Base-by-base conservation (phyloP, 176 grass and related monocot species). In the Themeda triandra region DNA sequence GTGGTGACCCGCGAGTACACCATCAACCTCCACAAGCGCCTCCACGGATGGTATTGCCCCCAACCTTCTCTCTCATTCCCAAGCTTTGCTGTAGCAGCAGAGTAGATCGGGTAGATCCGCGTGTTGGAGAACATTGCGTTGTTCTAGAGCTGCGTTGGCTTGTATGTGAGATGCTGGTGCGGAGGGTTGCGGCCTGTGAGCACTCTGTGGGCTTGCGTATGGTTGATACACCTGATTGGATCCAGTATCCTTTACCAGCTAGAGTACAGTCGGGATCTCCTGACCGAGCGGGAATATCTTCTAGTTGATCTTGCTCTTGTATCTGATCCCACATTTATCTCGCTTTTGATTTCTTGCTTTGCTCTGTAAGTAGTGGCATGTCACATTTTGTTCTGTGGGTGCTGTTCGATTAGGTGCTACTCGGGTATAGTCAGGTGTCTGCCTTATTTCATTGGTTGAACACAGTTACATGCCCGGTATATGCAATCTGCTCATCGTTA, bases 1-100 rank as follows among this genome's bases (percentile, higher is more conserved):
- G 89, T 94, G 84, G 89, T 92, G 30, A 88, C 82, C 24, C 84
- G 87, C 53, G 89, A 94, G 84, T 94, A 92, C 76, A 92, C 89
- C 73, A 82, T 94, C 66, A 94, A 92, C 60, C 89, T 94, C 68
- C 89, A 94, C 92, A 94, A 92, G 75, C 84, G 87, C 15, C 87
- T 94, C 74, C 92, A 94, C 59, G 89, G 89, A 89, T 92, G 89
- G 92, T 94, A 94, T 44, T 28, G 30, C n/a, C 28, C 33, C 1
- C 13, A 15, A 49, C 10, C 28, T 5, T 1, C 35, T 51, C 69
- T 15, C 41, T 66, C 73, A 67, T 78, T 79, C 80, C 36, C 1
- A 15, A 18, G 0, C 29, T 24, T 13, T 6, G 27, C 19, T 0
- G 24, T 27, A 10, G 33, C 23, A 24, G n/a, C 10, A 25, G n/a